Base-by-base conservation (phyloP, 805 yeast genomes). In the Saccharomycopsis schoenii region DNA sequence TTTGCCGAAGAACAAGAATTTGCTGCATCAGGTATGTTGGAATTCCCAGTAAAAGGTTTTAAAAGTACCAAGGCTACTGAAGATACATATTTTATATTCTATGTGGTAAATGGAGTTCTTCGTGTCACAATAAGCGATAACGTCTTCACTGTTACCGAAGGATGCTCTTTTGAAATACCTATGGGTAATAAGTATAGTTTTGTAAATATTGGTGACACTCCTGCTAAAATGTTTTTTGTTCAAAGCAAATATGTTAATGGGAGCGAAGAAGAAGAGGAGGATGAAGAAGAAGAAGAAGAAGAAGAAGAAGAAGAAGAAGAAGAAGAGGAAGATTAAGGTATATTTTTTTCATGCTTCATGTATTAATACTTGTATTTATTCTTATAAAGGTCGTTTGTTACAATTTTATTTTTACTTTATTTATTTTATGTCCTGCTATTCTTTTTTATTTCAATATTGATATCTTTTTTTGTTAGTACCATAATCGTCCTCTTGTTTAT, bases 141-240 rank as follows among this genome's bases (percentile, higher is more conserved):
- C 21, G 77, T 74, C 24, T 88, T 91, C 69, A 72, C 83, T 3
- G 86, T 85, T 6, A 77, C 81, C 0, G 75, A 78, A 60, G 96
- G 96, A 0, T 86, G 96, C 59, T 81, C 93, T 4, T 85, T 91
- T 67, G 88, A 87, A 67, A 79, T 92, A 5, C 97, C 97, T 0
- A 81, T 86, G 74, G 86, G 85, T 4, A 88, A 88, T 68, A 77
- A 79, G 52, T 90, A 89, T 71, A 82, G 86, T 17, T 79, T 91
- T 65, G 78, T 77, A 56, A 89, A 89, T 68, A 77, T 76, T 50
- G 87, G 91, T 0, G 73, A 76, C 39, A 24, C 15, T 24, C 77
- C 77, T 40, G 90, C 86, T 0, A 78, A 81, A 60, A 67, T 91
- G 68, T 89, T 88, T 70, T 90, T 89, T 68, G 91, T 88, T 0